Conservation (phyloP, 495 filamentous ascomycete species). For the Penicillium lagena region DNA sequence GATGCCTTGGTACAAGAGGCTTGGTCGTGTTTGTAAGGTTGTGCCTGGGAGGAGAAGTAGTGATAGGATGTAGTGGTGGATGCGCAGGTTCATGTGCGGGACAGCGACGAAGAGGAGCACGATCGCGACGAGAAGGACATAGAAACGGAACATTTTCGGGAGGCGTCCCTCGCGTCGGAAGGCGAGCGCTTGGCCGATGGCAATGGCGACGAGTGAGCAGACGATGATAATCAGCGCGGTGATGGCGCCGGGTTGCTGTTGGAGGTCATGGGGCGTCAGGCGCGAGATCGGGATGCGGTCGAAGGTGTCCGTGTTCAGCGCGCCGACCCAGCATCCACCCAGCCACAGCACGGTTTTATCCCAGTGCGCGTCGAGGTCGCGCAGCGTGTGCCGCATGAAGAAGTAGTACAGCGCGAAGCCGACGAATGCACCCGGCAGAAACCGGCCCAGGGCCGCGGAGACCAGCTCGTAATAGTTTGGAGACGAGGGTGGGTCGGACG, state of each 20-base stretch:
- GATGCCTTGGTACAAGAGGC: slow-evolving; percentile 54
- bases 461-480: slow-evolving; percentile 48
- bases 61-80: slow-evolving; percentile 61
- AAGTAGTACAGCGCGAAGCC: slow-evolving; percentile 66
- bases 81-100: slow-evolving; percentile 53
- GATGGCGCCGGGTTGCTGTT: slow-evolving; percentile 69
- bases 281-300: slow-evolving; percentile 70
- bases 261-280: slow-evolving; percentile 64
- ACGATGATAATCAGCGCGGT: slow-evolving; percentile 59
- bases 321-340: slow-evolving; percentile 69
- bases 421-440: slow-evolving; percentile 66
- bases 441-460: slow-evolving; percentile 58
- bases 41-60: slow-evolving; percentile 53
- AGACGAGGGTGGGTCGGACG: slow-evolving; percentile 58
- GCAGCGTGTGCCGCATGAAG: slow-evolving; percentile 41
- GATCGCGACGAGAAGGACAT: slow-evolving; percentile 39
- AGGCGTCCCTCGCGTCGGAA: slow-evolving; percentile 64
- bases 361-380: slow-evolving; percentile 54
- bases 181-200: slow-evolving; percentile 54
- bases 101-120: slow-evolving; percentile 45
- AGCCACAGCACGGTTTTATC: slow-evolving; percentile 75
- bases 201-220: slow-evolving; percentile 44
- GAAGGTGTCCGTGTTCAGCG: slow-evolving; percentile 70
- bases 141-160: slow-evolving; percentile 58
- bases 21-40: slow-evolving; percentile 49